Evolutionary conservation across 257 asterid species (phyloP).

Genomic region (Ilex aquifolium): DNA sequence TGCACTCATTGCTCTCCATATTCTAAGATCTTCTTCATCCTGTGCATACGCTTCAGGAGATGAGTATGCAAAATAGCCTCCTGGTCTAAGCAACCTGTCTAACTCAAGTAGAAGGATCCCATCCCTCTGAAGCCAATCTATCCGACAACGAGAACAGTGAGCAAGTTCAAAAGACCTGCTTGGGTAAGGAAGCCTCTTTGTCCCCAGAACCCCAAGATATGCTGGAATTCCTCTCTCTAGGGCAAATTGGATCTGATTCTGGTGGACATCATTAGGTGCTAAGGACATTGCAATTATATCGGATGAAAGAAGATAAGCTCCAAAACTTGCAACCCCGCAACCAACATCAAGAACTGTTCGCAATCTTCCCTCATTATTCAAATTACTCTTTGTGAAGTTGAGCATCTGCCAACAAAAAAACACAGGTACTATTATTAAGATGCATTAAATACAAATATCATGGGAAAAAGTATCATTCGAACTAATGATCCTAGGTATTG

Average conservation of each 20-base stretch:
- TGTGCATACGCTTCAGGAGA: conserved; percentile 98
- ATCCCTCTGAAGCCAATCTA: conserved; percentile 93
- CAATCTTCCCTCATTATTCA: conserved; percentile 71
- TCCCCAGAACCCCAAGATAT: conserved; percentile 93
- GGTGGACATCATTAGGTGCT: conserved; percentile 95
- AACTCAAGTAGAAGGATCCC: conserved; percentile 92
- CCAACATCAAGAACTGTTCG: conserved; percentile 92
- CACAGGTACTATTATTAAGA: conserved; percentile 8
- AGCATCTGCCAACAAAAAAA: conserved; percentile 57
- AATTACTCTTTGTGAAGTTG: conserved; percentile 52
- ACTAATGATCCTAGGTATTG: not conserved
- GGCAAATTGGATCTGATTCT: conserved; percentile 95
- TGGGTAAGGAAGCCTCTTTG: conserved; percentile 92
- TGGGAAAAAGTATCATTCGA: not conserved
- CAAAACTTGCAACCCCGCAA: conserved; percentile 97
- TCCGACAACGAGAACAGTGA: conserved; percentile 96
- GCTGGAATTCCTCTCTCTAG: conserved; percentile 97
- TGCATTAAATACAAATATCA: not conserved
- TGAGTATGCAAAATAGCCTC: conserved; percentile 93
- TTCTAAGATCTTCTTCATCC: conserved; percentile 84
- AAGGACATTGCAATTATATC: conserved; percentile 82
- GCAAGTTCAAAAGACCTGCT: conserved; percentile 93
- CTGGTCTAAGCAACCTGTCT: conserved; percentile 87
- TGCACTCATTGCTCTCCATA: conserved; percentile 83
- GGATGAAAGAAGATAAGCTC: conserved; percentile 89